These are phyloP conservation scores for Durusdinium trenchii DNA, from an alignment of 73 alveolate genomes.

Conservation along the genomic window DNA sequence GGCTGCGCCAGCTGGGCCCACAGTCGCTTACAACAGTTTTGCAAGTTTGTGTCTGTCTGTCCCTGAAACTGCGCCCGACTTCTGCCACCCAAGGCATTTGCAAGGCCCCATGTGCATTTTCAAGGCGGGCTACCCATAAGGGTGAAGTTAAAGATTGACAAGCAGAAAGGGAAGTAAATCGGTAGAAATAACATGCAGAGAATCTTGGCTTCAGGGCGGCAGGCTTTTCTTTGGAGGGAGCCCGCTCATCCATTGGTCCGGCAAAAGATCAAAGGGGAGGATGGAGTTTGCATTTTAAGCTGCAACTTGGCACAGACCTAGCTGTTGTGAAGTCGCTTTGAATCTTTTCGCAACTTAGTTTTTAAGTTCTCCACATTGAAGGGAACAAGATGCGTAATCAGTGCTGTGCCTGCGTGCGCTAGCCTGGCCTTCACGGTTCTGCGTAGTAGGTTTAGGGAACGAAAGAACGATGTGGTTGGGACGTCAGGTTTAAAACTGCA, in stretches of 20 bases:
- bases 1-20: slow-evolving; percentile 4
- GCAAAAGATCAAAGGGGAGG: slow-evolving; percentile 23
- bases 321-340: too few relatives aligned
- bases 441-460: too few relatives aligned
- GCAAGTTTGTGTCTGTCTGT: too few relatives aligned
- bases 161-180: not conserved
- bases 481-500: too few relatives aligned
- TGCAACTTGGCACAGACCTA: too few relatives aligned
- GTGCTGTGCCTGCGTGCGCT: too few relatives aligned
- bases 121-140: not conserved
- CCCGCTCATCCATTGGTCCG: slow-evolving; percentile 87
- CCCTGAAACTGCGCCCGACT: too few relatives aligned
- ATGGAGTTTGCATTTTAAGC: slow-evolving; percentile 66
- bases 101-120: not conserved
- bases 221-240: slow-evolving; percentile 74
- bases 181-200: not conserved
- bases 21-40: not conserved
- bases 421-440: too few relatives aligned
- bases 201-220: slow-evolving; percentile 44
- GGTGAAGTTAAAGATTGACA: not conserved
- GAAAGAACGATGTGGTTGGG: too few relatives aligned
- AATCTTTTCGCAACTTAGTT: too few relatives aligned
- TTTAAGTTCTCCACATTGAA: too few relatives aligned
- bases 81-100: slow-evolving; percentile 32
- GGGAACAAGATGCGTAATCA: too few relatives aligned